Evolutionary conservation across 805 yeast genomes (phyloP).

Genomic region (Candida xyloterini): DNA sequence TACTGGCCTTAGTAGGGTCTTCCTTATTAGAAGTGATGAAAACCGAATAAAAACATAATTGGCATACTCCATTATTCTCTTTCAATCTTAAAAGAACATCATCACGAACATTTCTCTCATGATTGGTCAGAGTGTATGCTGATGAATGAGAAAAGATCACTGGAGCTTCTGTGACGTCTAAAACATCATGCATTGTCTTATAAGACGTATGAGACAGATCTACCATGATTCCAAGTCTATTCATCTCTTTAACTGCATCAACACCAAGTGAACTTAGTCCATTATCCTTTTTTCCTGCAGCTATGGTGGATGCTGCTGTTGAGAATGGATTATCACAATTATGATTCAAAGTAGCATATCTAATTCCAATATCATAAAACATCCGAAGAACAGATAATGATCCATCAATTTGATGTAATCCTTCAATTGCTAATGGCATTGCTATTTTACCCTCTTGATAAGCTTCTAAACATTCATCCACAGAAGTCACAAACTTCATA

Average conservation of each 20-base stretch:
- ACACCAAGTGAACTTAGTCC: constrained; percentile 43
- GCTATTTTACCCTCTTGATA: constrained; percentile 38
- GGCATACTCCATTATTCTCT: constrained; percentile 45
- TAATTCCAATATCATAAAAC: constrained; percentile 45
- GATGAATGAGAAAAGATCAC: constrained; percentile 51
- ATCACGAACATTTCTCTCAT: constrained; percentile 47
- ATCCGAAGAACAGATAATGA: constrained; percentile 46
- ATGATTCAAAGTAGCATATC: constrained; percentile 51
- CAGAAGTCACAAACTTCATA: constrained; percentile 38
- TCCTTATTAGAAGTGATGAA: constrained; percentile 30
- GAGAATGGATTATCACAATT: constrained; percentile 56
- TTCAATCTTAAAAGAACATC: constrained; percentile 40
- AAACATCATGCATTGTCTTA: constrained; percentile 45
- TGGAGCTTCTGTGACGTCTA: constrained; percentile 41
- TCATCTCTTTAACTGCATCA: constrained; percentile 45
- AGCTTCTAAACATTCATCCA: constrained; percentile 36
- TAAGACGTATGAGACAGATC: constrained; percentile 49
- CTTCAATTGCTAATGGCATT: constrained; percentile 49
- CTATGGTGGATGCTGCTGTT: constrained; percentile 46
- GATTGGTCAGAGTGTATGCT: constrained; percentile 39
- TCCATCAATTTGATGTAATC: constrained; percentile 47
- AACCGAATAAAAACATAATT: constrained; percentile 43
- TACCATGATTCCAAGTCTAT: constrained; percentile 51
- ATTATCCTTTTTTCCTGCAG: constrained; percentile 42
- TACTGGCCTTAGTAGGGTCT: constrained; percentile 31